These are phyloP conservation scores for Talaromyces nanjingensis DNA, from an alignment of 495 filamentous ascomycete species.

Conservation along the genomic window DNA sequence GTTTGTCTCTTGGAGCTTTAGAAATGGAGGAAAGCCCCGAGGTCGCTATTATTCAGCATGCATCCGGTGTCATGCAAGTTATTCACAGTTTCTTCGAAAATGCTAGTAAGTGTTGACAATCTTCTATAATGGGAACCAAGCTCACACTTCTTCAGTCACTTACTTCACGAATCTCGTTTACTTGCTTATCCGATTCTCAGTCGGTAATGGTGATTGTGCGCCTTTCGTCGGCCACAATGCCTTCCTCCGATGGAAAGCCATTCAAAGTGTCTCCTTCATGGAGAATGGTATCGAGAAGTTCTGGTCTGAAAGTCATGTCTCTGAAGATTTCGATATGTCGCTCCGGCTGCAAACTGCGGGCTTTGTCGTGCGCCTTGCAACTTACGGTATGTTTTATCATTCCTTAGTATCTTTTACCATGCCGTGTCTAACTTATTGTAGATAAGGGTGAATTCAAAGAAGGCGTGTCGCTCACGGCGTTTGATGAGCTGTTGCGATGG, in stretches of 20 bases:
- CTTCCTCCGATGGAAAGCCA: slow-evolving; percentile 65
- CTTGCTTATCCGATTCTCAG: slow-evolving; percentile 31
- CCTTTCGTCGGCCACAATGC: slow-evolving; percentile 71
- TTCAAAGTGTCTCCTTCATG: slow-evolving; percentile 18
- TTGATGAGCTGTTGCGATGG: slow-evolving; percentile 39
- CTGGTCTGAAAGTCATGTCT: slow-evolving; percentile 36
- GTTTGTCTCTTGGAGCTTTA: slow-evolving; percentile 37
- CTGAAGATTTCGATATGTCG: slow-evolving; percentile 38
- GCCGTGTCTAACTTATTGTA: neutral
- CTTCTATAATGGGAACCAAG: neutral
- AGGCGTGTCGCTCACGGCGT: slow-evolving; percentile 39
- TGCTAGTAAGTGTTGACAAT: slow-evolving; percentile 15
- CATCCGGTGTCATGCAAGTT: slow-evolving; percentile 42
- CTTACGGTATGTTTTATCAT: slow-evolving; percentile 16
- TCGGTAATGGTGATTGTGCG: slow-evolving; percentile 31
- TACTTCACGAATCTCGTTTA: slow-evolving; percentile 39
- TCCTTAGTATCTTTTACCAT: neutral
- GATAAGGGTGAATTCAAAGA: slow-evolving; percentile 37
- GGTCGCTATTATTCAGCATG: slow-evolving; percentile 40
- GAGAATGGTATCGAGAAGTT: slow-evolving; percentile 28
- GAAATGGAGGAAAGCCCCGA: slow-evolving; percentile 41
- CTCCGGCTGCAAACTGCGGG: slow-evolving; percentile 31
- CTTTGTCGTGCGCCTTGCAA: slow-evolving; percentile 33
- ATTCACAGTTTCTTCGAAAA: slow-evolving; percentile 36
- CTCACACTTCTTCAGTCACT: slow-evolving; percentile 17